A percentile compares a stretch with the other conserved stretches of the same genome.
Evolutionary conservation across 192 early-diverging fungal species (phyloP).

Genomic region (Obelidium mucronatum): DNA sequence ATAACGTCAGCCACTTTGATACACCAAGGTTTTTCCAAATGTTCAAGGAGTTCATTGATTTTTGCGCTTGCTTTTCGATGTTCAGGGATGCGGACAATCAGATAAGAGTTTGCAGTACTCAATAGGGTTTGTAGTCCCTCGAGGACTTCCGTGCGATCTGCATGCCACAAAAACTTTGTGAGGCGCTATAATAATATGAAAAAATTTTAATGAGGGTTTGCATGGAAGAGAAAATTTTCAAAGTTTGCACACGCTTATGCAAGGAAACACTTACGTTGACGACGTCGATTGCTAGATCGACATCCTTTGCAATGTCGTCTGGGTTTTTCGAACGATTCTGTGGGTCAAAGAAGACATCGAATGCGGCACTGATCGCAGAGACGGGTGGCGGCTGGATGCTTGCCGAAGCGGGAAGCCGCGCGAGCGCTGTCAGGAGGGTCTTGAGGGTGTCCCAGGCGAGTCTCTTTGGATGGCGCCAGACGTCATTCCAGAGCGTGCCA

Average conservation of each 20-base stretch:
- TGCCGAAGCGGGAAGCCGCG: conserved; percentile 32
- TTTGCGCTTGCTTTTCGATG: conserved; percentile 33
- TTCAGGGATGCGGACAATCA: conserved; percentile 11
- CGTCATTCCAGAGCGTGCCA: conserved; percentile 18
- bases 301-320: conserved; percentile 9
- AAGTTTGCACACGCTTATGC: too few species aligned
- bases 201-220: not conserved
- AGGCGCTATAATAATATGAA: conserved; percentile 34
- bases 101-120: not conserved
- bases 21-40: conserved; percentile 43
- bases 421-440: conserved; percentile 28
- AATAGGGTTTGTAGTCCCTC: conserved; percentile 22
- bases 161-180: conserved; percentile 40
- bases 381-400: conserved; percentile 24
- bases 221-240: too few species aligned
- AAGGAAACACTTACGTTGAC: conserved; percentile 36
- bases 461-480: conserved; percentile 22
- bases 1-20: conserved; percentile 37
- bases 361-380: not conserved
- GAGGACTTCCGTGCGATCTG: conserved; percentile 20
- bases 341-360: conserved; percentile 25
- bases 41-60: conserved; percentile 38
- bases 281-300: conserved; percentile 39
- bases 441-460: conserved; percentile 9
- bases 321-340: conserved; percentile 9